Percentiles rank a stretch among this genome's conserved stretches.
Conservation (phyloP, 345 rosid genomes). For the Dimocarpus longan region DNA sequence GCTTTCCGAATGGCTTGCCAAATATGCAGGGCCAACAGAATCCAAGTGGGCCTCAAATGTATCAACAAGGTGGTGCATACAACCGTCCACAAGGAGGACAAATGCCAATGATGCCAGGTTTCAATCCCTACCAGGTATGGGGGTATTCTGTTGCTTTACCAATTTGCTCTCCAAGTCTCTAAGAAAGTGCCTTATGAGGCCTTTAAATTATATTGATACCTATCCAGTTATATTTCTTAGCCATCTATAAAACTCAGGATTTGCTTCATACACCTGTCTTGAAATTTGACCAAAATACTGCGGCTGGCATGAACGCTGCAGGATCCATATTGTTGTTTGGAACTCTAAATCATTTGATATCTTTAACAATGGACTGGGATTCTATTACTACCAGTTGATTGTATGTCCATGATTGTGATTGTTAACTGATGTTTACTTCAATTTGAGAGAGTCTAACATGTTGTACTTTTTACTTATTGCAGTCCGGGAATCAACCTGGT, state of each 20-base stretch:
- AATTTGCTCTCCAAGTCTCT: neutral
- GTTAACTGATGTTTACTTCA: neutral
- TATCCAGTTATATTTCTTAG: neutral
- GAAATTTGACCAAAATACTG: neutral
- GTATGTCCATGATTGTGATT: neutral
- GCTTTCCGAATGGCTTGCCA: slow-evolving; percentile 64
- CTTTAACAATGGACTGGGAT: neutral
- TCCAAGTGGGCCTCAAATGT: slow-evolving; percentile 59
- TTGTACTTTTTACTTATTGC: slow-evolving; percentile 19
- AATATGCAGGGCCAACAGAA: slow-evolving; percentile 78
- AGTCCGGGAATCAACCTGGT: slow-evolving; percentile 62
- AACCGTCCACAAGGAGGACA: slow-evolving; percentile 79
- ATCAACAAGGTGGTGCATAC: slow-evolving; percentile 71
- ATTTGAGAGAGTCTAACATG: neutral
- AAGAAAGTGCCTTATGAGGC: neutral
- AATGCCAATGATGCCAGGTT: slow-evolving; percentile 85
- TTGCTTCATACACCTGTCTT: neutral
- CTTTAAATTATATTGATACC: neutral
- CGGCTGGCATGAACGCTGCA: neutral
- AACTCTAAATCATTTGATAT: neutral
- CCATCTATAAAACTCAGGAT: neutral
- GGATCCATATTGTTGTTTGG: neutral
- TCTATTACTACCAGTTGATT: neutral
- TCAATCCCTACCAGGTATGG: slow-evolving; percentile 80
- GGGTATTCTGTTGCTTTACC: slow-evolving; percentile 4